phyloP scores from a whole-genome alignment of 148 eudicot genomes.

The Selenicereus undatus region DNA sequence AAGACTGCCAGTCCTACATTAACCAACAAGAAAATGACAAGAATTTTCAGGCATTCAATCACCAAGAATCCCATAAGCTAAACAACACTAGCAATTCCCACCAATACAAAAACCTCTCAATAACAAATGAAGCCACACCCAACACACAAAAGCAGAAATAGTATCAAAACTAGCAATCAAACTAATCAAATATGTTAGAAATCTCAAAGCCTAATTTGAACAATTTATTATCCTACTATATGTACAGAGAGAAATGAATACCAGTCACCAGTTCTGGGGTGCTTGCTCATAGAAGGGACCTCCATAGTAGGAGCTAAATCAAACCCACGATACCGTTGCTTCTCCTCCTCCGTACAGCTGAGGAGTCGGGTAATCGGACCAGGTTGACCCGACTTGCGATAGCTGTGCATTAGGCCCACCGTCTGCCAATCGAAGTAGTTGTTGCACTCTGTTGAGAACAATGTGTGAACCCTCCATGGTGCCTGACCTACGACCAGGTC shows the following conservation, averaged over 20 bases:
- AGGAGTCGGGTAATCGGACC: constrained; percentile 93
- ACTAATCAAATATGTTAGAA: neutral
- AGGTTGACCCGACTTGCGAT: constrained; percentile 68
- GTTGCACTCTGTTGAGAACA: constrained; percentile 95
- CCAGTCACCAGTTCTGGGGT: constrained; percentile 97
- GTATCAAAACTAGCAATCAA: neutral
- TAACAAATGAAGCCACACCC: neutral
- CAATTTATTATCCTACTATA: neutral
- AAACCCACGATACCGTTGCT: constrained; percentile 61
- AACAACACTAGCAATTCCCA: no score
- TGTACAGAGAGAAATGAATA: constrained; percentile 21
- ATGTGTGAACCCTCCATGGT: constrained; percentile 78
- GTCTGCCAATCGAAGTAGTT: constrained; percentile 99
- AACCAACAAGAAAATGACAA: neutral
- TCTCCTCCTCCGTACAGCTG: constrained; percentile 90
- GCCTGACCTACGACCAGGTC: constrained; percentile 35
- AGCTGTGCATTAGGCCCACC: constrained; percentile 89
- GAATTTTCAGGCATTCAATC: neutral
- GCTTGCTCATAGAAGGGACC: constrained; percentile 93
- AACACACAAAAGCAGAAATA: neutral
- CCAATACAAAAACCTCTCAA: neutral
- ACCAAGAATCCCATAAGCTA: no score
- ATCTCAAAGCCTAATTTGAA: neutral
- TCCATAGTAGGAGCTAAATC: constrained; percentile 91
- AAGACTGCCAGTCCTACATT: no score